Conservation (phyloP, 441 rosid species). For the Croton setiger region DNA sequence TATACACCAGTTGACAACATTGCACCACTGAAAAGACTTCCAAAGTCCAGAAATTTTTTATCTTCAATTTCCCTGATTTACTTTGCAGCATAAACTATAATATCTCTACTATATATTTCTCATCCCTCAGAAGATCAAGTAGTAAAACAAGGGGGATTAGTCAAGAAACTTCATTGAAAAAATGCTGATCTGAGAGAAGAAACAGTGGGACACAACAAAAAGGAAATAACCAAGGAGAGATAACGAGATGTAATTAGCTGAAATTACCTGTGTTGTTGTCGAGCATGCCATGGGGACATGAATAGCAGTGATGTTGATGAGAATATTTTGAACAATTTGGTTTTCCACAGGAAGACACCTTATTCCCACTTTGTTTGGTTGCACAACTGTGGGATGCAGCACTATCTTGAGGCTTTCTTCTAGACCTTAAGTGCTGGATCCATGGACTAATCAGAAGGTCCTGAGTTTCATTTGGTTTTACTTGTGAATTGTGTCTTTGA, state of each 20-base stretch:
- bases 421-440: slow-evolving; percentile 47
- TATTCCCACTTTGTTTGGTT: slow-evolving; percentile 26
- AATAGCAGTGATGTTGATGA: slow-evolving; percentile 15
- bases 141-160: neutral
- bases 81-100: neutral
- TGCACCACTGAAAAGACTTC: too few relatives aligned
- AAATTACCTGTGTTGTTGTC: slow-evolving; percentile 32
- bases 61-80: neutral
- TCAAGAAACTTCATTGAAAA: neutral
- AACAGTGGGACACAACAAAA: neutral
- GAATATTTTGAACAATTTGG: slow-evolving; percentile 23
- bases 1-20: too few relatives aligned
- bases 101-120: neutral
- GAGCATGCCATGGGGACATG: slow-evolving; percentile 18
- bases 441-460: slow-evolving; percentile 39
- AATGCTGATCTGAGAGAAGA: neutral
- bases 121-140: neutral
- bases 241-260: slow-evolving; percentile 9
- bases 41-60: neutral
- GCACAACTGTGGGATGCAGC: slow-evolving; percentile 23
- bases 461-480: slow-evolving; percentile 20
- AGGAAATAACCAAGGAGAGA: neutral
- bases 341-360: slow-evolving; percentile 20
- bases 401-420: slow-evolving; percentile 26
- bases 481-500: slow-evolving; percentile 31